Percentiles rank a stretch among this genome's conserved stretches.
Conservation (phyloP, 495 filamentous ascomycete species). For the Bryoglossum gracile region DNA sequence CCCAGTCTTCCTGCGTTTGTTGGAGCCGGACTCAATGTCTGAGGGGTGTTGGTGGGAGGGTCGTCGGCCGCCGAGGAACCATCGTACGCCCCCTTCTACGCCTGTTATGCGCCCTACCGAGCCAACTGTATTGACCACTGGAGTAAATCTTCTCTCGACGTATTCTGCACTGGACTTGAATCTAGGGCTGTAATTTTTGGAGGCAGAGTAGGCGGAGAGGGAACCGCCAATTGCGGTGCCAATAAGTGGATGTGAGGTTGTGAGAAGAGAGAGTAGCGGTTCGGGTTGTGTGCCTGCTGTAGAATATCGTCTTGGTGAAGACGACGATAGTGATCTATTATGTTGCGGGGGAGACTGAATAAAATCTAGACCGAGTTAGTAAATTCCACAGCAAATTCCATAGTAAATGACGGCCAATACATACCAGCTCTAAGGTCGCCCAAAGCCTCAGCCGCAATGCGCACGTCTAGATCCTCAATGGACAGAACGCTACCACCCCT, state of each 20-base stretch:
- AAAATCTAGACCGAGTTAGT: constrained; percentile 36
- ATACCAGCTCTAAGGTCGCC: constrained; percentile 78
- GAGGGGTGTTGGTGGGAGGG: constrained; percentile 34
- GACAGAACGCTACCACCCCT: constrained; percentile 44
- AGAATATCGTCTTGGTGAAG: constrained; percentile 11
- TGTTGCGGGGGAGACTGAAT: constrained; percentile 46
- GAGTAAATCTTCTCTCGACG: constrained; percentile 75
- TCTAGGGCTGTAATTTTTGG: constrained; percentile 80
- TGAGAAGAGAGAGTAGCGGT: constrained; percentile 72
- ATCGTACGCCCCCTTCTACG: constrained; percentile 72
- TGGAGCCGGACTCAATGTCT: constrained; percentile 36
- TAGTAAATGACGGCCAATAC: no score
- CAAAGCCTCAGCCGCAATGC: constrained; percentile 77
- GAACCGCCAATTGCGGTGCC: constrained; percentile 75
- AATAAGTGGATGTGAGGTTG: constrained; percentile 69
- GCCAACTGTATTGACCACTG: constrained; percentile 75
- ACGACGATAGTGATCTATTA: constrained; percentile 30
- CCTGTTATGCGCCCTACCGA: constrained; percentile 74
- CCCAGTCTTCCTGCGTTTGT: constrained; percentile 58
- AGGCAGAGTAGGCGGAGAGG: constrained; percentile 68
- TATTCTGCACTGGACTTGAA: constrained; percentile 79
- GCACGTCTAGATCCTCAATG: constrained; percentile 76
- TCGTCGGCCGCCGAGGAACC: constrained; percentile 53
- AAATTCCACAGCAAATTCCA: no score
- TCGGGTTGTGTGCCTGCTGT: constrained; percentile 40